A percentile compares a stretch with the other conserved stretches of the same genome.
These are phyloP conservation scores for Globisporangium viniferum DNA, from an alignment of 352 stramenopile species.

Conservation along the genomic window DNA sequence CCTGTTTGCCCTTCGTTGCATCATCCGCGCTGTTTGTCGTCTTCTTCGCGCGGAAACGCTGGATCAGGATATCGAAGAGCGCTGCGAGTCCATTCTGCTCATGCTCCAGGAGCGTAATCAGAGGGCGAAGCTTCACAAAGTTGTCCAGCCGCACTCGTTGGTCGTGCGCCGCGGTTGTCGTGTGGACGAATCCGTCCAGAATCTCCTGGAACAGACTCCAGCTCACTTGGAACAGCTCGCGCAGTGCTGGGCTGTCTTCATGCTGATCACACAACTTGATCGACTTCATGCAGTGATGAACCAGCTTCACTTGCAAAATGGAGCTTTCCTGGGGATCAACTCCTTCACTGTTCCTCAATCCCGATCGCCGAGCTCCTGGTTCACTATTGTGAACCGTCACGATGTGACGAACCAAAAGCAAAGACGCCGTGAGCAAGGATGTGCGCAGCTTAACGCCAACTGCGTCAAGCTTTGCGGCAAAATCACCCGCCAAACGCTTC, in stretches of 20 bases:
- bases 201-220: constrained; percentile 61
- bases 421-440: constrained; percentile 44
- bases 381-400: constrained; percentile 17
- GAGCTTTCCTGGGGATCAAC: constrained; percentile 12
- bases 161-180: constrained; percentile 20
- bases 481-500: constrained; percentile 28
- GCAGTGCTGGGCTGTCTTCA: constrained; percentile 7
- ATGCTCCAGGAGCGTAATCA: constrained; percentile 44
- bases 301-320: constrained; percentile 45
- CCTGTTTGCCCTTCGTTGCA: constrained; percentile 19
- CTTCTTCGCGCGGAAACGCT: constrained; percentile 35
- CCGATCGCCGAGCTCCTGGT: not conserved
- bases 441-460: constrained; percentile 30
- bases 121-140: constrained; percentile 36
- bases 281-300: constrained; percentile 49
- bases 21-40: not conserved
- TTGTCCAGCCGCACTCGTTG: constrained; percentile 36
- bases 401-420: constrained; percentile 55
- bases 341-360: not conserved
- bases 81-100: constrained; percentile 47
- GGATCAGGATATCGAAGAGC: constrained; percentile 49
- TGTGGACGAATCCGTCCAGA: constrained; percentile 40
- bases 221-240: constrained; percentile 56
- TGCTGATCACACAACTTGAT: constrained; percentile 42
- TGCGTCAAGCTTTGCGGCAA: constrained; percentile 24